Percentiles rank a stretch among this genome's conserved stretches.
Conservation (phyloP, 352 stramenopile species). For the Globisporangium okanoganense region DNA sequence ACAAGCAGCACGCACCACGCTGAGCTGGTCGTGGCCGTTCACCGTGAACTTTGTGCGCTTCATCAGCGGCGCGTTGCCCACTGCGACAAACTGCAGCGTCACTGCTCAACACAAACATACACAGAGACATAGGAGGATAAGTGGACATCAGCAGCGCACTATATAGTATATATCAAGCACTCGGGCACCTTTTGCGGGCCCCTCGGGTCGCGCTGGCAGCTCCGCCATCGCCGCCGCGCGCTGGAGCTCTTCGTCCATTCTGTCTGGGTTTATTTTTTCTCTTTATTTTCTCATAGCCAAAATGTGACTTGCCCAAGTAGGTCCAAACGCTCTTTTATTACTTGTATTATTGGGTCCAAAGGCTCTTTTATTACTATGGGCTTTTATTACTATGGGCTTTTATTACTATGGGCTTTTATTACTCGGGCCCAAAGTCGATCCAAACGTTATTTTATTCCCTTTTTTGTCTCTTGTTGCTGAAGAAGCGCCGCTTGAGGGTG, state of each 20-base stretch:
- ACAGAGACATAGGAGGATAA: background rate
- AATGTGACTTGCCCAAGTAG: no score
- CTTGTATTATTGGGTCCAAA: no score
- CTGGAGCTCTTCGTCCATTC: conserved; percentile 4
- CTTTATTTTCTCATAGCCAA: no score
- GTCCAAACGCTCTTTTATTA: no score
- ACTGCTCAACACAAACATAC: conserved; percentile 29
- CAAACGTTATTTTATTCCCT: background rate
- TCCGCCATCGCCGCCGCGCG: background rate
- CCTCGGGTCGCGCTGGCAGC: conserved; percentile 9
- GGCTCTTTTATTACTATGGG: no score
- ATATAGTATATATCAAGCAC: background rate
- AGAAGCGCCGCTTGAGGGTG: conserved; percentile 15
- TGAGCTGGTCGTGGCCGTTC: conserved; percentile 65
- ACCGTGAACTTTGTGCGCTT: conserved; percentile 88
- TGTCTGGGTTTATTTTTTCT: conserved; percentile 9
- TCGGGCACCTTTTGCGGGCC: conserved; percentile 15
- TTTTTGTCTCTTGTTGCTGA: conserved; percentile 8
- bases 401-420: no score
- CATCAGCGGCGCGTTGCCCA: conserved; percentile 79
- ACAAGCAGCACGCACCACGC: conserved; percentile 41
- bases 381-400: no score
- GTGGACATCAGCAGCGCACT: background rate
- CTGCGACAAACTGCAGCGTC: conserved; percentile 80
- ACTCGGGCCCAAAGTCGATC: no score